Evolutionary conservation across 176 grass and related monocot species (phyloP), one percentile per base, ranked within the genome.

Genomic region (Areca catechu): DNA sequence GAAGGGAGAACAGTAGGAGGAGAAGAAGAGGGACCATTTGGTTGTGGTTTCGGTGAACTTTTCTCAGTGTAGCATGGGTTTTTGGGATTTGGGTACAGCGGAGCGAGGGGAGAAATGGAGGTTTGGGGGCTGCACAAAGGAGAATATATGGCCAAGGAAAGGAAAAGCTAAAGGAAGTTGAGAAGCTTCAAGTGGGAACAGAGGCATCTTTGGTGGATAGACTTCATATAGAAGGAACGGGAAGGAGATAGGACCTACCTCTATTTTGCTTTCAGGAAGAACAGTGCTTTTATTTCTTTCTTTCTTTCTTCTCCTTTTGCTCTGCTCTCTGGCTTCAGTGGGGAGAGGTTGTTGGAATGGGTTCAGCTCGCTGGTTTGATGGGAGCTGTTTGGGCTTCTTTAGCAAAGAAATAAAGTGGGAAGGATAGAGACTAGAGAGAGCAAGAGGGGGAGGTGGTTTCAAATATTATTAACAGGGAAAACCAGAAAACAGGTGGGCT

Each of bases 171-270:
- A 60, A 22, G 54, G 83, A 85, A 92, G 87, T 71, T 90, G 80
- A 57, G 86, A 96, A 90, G 79, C 77, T 88, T 90, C 92, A 90
- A 62, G 67, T 54, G 78, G 72, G 73, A 75, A 58, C 15, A 19
- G 19, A 52, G 22, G 56, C 22, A 51, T 52, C 49, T 52, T 60
- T 61, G 48, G 5, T 21, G 59, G 17, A 23, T 51, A 76, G 71
- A 65, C 84, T 92, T 98, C 81, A 92, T 58, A 54, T 67, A 52
- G 61, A 90, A 90, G 92, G 73, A 50, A 43, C 10, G 34, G 7
- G 10, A 12, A 12, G 34, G 34, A 43, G 34, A 43, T 12, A 10
- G 34, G 7, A 9, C 34, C 10, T 43, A 43, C 82, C 77, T 79
- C 48, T 72, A 15, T 76, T 15, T 43, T 43, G 7, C 76, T 76